Evolutionary conservation across 2,329 filamentous ascomycete species (phyloP).

Genomic region (Trichoderma sp.): DNA sequence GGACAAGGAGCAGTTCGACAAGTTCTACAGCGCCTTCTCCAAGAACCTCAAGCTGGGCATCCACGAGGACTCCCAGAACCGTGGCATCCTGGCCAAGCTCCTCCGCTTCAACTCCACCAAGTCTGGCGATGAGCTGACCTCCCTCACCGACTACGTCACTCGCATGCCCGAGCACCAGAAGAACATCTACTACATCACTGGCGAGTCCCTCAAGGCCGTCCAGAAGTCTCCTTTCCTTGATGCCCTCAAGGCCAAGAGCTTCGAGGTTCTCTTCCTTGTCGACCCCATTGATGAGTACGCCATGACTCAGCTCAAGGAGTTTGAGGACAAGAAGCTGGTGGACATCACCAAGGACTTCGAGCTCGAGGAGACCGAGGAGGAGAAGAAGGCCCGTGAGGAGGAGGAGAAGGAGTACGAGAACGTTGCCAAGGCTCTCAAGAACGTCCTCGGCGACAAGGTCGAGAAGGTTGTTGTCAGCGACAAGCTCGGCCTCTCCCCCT

Average conservation of each 20-base stretch:
- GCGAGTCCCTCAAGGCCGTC: slow-evolving; percentile 98
- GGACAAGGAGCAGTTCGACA: slow-evolving; percentile 99
- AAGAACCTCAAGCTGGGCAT: slow-evolving; percentile 99
- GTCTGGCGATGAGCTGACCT: slow-evolving; percentile 94
- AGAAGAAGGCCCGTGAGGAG: slow-evolving; percentile 93
- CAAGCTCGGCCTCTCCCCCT: slow-evolving; percentile 93
- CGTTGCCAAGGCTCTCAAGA: slow-evolving; percentile 97
- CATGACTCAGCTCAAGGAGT: slow-evolving; percentile 99
- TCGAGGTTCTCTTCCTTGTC: slow-evolving; percentile 98
- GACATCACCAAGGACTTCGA: slow-evolving; percentile 99
- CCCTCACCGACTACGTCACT: slow-evolving; percentile 94
- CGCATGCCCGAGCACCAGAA: slow-evolving; percentile 99
- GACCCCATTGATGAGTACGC: slow-evolving; percentile 99
- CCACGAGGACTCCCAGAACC: slow-evolving; percentile 99
- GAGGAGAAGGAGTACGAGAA: slow-evolving; percentile 98
- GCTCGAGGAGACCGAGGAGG: slow-evolving; percentile 99
- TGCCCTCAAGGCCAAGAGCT: slow-evolving; percentile 97
- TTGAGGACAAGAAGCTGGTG: slow-evolving; percentile 99
- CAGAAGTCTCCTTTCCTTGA: slow-evolving; percentile 98
- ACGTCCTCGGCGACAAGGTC: slow-evolving; percentile 97
- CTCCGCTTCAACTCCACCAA: slow-evolving; percentile 99
- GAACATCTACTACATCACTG: slow-evolving; percentile 99
- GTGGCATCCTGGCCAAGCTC: slow-evolving; percentile 88
- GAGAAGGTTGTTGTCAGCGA: slow-evolving; percentile 99
- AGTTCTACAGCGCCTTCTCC: slow-evolving; percentile 99